phyloP scores from a whole-genome alignment of 1,284 basidiomycete genomes.

The Puccinia triticina region DNA sequence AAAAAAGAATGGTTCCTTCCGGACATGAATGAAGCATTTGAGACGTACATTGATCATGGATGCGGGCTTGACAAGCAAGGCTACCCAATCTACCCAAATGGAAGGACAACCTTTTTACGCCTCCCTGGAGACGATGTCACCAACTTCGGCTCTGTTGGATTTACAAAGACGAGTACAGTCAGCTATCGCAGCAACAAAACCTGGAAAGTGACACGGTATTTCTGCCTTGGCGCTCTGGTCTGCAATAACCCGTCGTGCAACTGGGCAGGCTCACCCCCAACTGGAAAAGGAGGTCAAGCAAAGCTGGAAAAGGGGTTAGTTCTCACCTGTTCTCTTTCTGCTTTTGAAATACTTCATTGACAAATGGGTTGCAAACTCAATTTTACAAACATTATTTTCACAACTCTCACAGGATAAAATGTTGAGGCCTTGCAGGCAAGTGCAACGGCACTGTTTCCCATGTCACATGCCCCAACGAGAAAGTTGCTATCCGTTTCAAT shows the following conservation, averaged over 20 bases:
- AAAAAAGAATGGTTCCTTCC: slow-evolving; percentile 8
- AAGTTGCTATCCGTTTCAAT: slow-evolving; percentile 3
- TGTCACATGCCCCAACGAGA: no score
- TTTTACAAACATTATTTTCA: no score
- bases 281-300: neutral
- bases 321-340: neutral
- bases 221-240: slow-evolving; percentile 5
- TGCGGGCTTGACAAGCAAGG: no score
- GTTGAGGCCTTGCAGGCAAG: neutral
- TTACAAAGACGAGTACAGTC: neutral
- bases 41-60: slow-evolving; percentile 14
- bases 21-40: neutral
- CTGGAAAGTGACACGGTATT: neutral
- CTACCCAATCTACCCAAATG: slow-evolving; percentile 18
- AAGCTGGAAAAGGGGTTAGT: neutral
- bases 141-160: neutral
- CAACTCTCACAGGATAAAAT: neutral
- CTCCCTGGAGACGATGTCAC: neutral
- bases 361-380: neutral
- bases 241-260: slow-evolving; percentile 3
- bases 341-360: neutral
- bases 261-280: neutral
- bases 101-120: neutral
- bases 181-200: neutral
- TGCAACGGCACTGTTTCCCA: neutral